Evolutionary conservation across 495 filamentous ascomycete species (phyloP), one percentile per base, ranked within the genome.

Genomic region (Parathielavia appendiculata): DNA sequence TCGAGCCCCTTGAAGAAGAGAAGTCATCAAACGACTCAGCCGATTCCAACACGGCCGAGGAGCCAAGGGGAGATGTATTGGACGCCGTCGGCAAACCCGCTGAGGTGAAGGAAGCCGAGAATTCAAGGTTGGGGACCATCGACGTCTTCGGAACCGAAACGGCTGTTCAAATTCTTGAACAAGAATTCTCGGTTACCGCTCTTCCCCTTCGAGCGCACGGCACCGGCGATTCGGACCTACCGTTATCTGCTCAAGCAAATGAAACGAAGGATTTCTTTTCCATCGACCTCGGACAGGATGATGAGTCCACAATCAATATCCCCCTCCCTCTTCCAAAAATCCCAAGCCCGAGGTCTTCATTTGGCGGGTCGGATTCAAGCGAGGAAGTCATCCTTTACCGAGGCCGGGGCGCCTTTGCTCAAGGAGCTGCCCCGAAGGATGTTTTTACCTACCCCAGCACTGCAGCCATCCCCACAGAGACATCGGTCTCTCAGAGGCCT

Each of bases 351-450:
- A 58, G 36, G 7, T 80, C 80, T 9, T 56, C 60, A 9, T 73
- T 72, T n/a, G 58, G 66, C 0, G 63, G 64, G 9, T 83, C 81
- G 0, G 76, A 82, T 56, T 86, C 84, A 4, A 82, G 80, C 62
- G 82, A 84, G 16, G 86, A 90, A 53, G 69, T 86, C n/a, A 81
- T 90, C 46, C 58, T 88, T 9, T 90, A 89, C 66, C 70, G 69
- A 50, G 86, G 86, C 32, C 73, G 85, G 46, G 70, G 74, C 19
- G 38, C 45, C 11, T 56, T 53, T 13, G 16, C 44, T 17, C 40
- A 26, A 5, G 54, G 30, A 22, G 16, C 26, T 22, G 13, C 48
- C 32, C 26, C 35, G 36, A 53, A 38, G 20, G 26, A 41, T n/a
- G 22, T 26, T 6, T 1, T 11, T 10, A 7, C 4, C 0, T 20